phyloP scores from a whole-genome alignment of 768 basidiomycete species.

The Mrakia gelida region DNA sequence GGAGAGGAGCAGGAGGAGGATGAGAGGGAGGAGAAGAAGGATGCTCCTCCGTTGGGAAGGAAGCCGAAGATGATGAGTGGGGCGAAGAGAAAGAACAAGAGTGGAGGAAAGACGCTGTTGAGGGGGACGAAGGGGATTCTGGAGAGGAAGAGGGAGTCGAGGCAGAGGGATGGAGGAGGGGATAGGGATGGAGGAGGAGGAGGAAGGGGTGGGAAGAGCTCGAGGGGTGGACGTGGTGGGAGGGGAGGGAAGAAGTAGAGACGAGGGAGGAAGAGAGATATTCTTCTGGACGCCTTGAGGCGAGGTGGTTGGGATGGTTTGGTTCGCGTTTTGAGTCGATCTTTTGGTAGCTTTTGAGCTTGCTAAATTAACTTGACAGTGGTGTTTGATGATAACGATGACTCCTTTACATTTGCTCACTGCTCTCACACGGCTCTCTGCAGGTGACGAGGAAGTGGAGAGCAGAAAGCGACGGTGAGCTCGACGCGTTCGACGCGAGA shows the following conservation, averaged over 20 bases:
- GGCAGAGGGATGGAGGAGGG: constrained; percentile 11
- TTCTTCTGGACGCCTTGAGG: not conserved
- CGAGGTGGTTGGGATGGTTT: not conserved
- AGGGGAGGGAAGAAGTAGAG: constrained; percentile 11
- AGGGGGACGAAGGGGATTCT: constrained; percentile 24
- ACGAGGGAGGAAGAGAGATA: not conserved
- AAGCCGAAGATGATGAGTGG: constrained; percentile 20
- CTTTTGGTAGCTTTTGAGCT: not conserved
- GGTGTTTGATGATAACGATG: not conserved
- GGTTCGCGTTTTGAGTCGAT: no score
- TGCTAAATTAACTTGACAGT: not conserved
- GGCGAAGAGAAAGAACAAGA: constrained; percentile 31
- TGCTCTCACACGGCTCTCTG: no score
- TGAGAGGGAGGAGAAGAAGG: constrained; percentile 6
- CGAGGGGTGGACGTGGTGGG: not conserved
- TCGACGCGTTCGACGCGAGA: no score
- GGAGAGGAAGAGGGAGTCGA: constrained; percentile 10
- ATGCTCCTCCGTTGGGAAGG: constrained; percentile 15
- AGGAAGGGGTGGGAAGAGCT: not conserved
- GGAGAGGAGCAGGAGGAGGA: not conserved
- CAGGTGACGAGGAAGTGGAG: no score
- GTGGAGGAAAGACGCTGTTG: constrained; percentile 31
- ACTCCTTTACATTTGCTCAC: no score
- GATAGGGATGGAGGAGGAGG: not conserved
- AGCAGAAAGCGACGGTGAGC: no score